Evolutionary conservation across 2,329 filamentous ascomycete genomes (phyloP).

Genomic region (Fusarium sp.): DNA sequence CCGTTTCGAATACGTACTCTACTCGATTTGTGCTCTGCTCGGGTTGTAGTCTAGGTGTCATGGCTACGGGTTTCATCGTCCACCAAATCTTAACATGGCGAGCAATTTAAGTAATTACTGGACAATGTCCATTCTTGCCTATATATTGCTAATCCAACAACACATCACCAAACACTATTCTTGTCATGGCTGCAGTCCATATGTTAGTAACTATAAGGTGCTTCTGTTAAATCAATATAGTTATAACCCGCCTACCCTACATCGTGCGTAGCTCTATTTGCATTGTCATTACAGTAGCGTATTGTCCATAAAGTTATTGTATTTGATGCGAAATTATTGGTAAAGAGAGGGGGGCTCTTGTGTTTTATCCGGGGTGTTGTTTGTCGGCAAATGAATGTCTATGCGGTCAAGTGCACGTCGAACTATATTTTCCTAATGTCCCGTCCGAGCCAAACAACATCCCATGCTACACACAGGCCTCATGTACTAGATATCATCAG

Average conservation of each 20-base stretch:
- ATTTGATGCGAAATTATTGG: neutral
- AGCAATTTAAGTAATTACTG: neutral
- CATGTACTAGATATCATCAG: neutral
- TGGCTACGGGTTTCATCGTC: neutral
- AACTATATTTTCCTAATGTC: neutral
- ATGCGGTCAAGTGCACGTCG: too few relatives aligned
- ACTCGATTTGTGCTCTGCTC: neutral
- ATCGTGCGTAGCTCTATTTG: neutral
- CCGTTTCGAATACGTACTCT: too few relatives aligned
- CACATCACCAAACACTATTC: neutral
- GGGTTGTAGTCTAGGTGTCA: neutral
- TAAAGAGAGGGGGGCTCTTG: too few relatives aligned
- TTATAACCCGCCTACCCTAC: neutral
- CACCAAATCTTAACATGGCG: neutral
- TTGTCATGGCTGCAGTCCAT: neutral
- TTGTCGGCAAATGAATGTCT: too few relatives aligned
- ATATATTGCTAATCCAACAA: neutral
- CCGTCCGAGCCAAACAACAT: too few relatives aligned
- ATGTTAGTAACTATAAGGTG: neutral
- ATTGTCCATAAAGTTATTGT: neutral
- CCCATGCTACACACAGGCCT: neutral
- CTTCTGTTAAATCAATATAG: neutral
- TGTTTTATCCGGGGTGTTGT: too few relatives aligned
- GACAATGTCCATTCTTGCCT: neutral
- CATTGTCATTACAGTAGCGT: neutral